phyloP scores from a whole-genome alignment of 2,329 filamentous ascomycete species.

The Ascocoryne sarcoides region DNA sequence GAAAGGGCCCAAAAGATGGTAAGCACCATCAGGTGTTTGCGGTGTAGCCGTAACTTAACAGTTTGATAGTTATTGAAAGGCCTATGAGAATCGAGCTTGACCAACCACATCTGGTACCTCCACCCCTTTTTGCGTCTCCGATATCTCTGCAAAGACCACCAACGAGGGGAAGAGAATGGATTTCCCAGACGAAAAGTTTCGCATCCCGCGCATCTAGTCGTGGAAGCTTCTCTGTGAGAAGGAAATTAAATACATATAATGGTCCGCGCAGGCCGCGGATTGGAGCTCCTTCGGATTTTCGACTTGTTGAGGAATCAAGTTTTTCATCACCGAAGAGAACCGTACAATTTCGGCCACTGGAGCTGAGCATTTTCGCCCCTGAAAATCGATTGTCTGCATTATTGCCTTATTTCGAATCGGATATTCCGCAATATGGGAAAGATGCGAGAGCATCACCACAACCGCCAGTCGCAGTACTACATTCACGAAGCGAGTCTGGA shows the following conservation, averaged over 20 bases:
- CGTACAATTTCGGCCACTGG: slow-evolving; percentile 42
- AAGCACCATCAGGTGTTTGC: slow-evolving; percentile 11
- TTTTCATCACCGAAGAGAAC: slow-evolving; percentile 26
- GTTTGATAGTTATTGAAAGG: slow-evolving; percentile 25
- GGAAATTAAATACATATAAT: slow-evolving; percentile 33
- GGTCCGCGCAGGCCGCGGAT: slow-evolving; percentile 46
- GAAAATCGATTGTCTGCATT: slow-evolving; percentile 42
- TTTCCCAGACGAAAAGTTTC: slow-evolving; percentile 31
- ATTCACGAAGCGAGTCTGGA: slow-evolving; percentile 23
- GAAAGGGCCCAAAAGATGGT: slow-evolving; percentile 11
- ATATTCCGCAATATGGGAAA: slow-evolving; percentile 30
- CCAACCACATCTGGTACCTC: slow-evolving; percentile 32
- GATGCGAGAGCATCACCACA: slow-evolving; percentile 8
- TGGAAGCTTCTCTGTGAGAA: slow-evolving; percentile 38
- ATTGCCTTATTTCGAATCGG: neutral
- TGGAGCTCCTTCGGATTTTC: slow-evolving; percentile 51
- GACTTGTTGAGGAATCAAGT: slow-evolving; percentile 47
- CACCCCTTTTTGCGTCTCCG: slow-evolving; percentile 23
- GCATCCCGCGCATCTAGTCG: slow-evolving; percentile 34
- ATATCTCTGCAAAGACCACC: slow-evolving; percentile 21
- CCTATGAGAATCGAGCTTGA: slow-evolving; percentile 32
- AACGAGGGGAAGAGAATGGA: slow-evolving; percentile 24
- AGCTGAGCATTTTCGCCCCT: slow-evolving; percentile 45
- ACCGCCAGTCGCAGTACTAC: slow-evolving; percentile 14
- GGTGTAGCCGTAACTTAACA: slow-evolving; percentile 9